Evolutionary conservation across 31 red algal species (phyloP).

Genomic region (Asparagopsis taxiformis): DNA sequence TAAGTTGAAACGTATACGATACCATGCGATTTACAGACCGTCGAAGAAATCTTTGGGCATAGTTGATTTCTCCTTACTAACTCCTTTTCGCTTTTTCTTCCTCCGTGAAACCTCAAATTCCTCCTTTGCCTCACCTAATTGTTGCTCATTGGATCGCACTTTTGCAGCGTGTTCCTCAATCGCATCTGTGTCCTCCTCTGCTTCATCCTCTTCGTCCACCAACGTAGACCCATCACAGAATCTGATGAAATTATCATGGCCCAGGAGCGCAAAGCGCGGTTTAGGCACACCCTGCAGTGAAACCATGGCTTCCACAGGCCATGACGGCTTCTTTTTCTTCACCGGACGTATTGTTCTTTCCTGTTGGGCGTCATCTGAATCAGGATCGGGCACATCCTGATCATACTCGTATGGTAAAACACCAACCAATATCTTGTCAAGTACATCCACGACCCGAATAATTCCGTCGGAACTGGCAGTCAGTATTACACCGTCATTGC

Average conservation of each 20-base stretch:
- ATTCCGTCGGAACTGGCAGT: constrained; percentile 60
- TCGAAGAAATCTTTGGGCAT: constrained; percentile 2
- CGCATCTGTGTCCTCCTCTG: constrained; percentile 14
- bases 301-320: constrained; percentile 60
- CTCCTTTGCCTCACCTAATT: background rate
- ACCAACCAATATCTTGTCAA: constrained; percentile 23
- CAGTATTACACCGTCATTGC: constrained; percentile 22
- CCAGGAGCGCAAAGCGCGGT: constrained; percentile 35
- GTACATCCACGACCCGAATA: constrained; percentile 47
- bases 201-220: constrained; percentile 14
- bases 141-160: background rate
- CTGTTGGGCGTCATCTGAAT: background rate
- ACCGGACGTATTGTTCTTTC: constrained; percentile 3
- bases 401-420: constrained; percentile 32
- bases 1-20: no score
- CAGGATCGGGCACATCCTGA: background rate
- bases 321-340: constrained; percentile 24
- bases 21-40: constrained; percentile 24
- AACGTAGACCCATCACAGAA: constrained; percentile 30
- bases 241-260: constrained; percentile 21
- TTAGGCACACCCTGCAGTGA: constrained; percentile 10
- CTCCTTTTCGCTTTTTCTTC: background rate
- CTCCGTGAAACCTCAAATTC: background rate
- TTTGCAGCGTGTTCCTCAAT: constrained; percentile 11
- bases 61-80: background rate